phyloP scores from a whole-genome alignment of 371 early-diverging fungal genomes.

The Apophysomyces trapeziformis region DNA sequence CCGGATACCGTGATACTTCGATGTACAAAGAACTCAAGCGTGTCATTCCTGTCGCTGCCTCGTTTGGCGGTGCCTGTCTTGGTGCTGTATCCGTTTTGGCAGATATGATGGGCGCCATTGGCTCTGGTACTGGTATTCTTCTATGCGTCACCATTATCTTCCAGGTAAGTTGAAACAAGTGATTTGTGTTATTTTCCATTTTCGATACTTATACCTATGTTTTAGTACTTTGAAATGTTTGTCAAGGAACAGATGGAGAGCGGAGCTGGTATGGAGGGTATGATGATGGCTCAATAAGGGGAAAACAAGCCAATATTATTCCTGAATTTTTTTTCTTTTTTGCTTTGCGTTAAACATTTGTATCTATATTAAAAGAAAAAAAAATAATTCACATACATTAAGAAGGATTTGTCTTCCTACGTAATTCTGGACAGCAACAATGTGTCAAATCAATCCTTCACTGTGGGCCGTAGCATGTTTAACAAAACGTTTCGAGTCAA shows the following conservation, averaged over 20 bases:
- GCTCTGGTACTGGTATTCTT: slow-evolving; percentile 99
- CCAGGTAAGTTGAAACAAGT: slow-evolving; percentile 64
- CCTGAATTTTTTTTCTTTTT: neutral
- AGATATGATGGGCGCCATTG: slow-evolving; percentile 95
- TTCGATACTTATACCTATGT: neutral
- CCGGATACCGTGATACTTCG: slow-evolving; percentile 94
- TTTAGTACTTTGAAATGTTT: slow-evolving; percentile 95
- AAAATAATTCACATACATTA: slow-evolving; percentile 3
- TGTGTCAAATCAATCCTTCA: neutral
- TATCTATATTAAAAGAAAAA: slow-evolving; percentile 3
- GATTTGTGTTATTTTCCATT: slow-evolving; percentile 16
- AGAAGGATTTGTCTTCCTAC: neutral
- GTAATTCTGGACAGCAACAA: too few relatives aligned
- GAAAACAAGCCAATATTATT: neutral
- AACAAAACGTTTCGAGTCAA: too few relatives aligned
- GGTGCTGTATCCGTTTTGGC: slow-evolving; percentile 95
- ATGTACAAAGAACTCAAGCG: slow-evolving; percentile 99
- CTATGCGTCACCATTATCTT: slow-evolving; percentile 99
- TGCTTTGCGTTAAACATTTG: slow-evolving; percentile 8
- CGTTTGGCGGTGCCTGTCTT: slow-evolving; percentile 96
- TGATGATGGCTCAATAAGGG: slow-evolving; percentile 41
- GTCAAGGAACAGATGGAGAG: slow-evolving; percentile 91
- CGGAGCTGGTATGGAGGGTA: slow-evolving; percentile 60
- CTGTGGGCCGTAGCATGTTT: neutral
- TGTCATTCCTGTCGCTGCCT: slow-evolving; percentile 96